These are phyloP conservation scores for Mycena chlorophos DNA, from an alignment of 768 basidiomycete species.

Conservation along the genomic window DNA sequence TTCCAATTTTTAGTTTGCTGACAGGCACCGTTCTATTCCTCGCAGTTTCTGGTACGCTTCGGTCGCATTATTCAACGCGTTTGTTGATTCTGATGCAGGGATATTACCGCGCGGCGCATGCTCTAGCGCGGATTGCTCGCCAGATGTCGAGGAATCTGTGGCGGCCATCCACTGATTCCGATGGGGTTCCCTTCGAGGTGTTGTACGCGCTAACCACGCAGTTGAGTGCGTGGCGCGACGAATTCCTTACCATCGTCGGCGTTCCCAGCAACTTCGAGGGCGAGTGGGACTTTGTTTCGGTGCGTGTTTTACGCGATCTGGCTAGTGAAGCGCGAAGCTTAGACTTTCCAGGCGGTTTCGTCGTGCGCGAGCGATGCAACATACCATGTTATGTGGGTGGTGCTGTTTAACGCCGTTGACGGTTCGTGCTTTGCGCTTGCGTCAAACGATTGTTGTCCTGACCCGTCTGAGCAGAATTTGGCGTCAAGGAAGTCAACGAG, in stretches of 20 bases:
- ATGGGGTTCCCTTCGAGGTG: slow-evolving; percentile 74
- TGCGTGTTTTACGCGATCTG: slow-evolving; percentile 29
- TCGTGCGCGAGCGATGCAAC: slow-evolving; percentile 83
- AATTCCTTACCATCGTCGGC: slow-evolving; percentile 75
- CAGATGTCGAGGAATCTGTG: slow-evolving; percentile 81
- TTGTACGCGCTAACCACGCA: slow-evolving; percentile 55
- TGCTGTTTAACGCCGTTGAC: slow-evolving; percentile 76
- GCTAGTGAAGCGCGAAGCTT: slow-evolving; percentile 2
- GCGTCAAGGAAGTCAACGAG: slow-evolving; percentile 72
- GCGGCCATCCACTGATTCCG: slow-evolving; percentile 72
- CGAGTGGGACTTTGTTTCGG: slow-evolving; percentile 87
- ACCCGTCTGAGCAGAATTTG: slow-evolving; percentile 51
- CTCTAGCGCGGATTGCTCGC: slow-evolving; percentile 80
- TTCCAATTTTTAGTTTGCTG: slow-evolving; percentile 65
- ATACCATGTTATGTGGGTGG: slow-evolving; percentile 91
- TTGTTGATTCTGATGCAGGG: slow-evolving; percentile 48
- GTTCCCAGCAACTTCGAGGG: slow-evolving; percentile 83
- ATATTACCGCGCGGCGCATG: slow-evolving; percentile 81
- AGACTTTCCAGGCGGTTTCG: slow-evolving; percentile 42
- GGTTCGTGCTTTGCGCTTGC: background rate
- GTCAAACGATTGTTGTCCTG: background rate
- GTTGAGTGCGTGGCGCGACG: slow-evolving; percentile 72
- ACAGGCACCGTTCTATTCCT: background rate
- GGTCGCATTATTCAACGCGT: slow-evolving; percentile 2
- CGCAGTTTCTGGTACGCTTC: slow-evolving; percentile 12